These are phyloP conservation scores for Lentinula sp. DNA, from an alignment of 768 basidiomycete species.

Conservation along the genomic window DNA sequence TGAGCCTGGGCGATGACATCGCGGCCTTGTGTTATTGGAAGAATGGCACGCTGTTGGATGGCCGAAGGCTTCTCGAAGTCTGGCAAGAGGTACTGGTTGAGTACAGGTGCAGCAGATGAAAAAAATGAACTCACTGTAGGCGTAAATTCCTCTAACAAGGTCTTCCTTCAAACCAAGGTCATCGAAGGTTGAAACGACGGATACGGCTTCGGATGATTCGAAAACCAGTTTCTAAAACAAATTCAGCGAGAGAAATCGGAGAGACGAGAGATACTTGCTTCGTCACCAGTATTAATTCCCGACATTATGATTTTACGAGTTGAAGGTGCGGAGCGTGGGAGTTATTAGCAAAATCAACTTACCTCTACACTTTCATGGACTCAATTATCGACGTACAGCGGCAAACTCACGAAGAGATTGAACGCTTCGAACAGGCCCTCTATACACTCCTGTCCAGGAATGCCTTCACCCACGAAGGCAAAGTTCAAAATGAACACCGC, in stretches of 20 bases:
- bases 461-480: constrained; percentile 53
- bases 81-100: constrained; percentile 8
- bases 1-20: constrained; percentile 99
- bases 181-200: constrained; percentile 84
- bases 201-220: constrained; percentile 90
- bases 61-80: constrained; percentile 98
- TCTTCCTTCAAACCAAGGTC: constrained; percentile 92
- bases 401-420: constrained; percentile 93
- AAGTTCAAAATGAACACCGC: constrained; percentile 79
- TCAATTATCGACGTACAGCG: constrained; percentile 91
- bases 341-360: not conserved
- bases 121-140: constrained; percentile 69
- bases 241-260: constrained; percentile 7
- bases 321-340: constrained; percentile 59
- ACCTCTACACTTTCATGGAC: constrained; percentile 56
- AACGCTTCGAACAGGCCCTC: constrained; percentile 84
- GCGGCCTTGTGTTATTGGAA: constrained; percentile 91
- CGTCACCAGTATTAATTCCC: constrained; percentile 82
- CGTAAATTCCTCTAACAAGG: constrained; percentile 94
- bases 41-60: constrained; percentile 96
- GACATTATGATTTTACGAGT: constrained; percentile 54
- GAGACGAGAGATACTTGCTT: constrained; percentile 41
- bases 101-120: not conserved
- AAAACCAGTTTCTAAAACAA: constrained; percentile 80
- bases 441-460: constrained; percentile 76